These are phyloP conservation scores for Cytospora schulzeri DNA, from an alignment of 2,329 filamentous ascomycete genomes.

Conservation along the genomic window DNA sequence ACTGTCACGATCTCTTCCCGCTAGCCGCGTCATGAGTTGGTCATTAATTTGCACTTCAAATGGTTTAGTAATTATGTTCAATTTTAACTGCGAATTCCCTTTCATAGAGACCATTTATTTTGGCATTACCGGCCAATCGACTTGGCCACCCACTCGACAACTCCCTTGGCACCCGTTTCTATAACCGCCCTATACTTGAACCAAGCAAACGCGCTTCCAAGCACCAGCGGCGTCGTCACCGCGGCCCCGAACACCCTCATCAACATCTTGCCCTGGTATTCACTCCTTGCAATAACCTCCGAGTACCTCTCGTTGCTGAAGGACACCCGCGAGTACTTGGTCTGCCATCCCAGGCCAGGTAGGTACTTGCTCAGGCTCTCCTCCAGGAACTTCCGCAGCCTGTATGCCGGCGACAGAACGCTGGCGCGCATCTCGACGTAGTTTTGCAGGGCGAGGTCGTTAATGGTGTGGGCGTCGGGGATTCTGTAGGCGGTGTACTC, in stretches of 20 bases:
- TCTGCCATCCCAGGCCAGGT: constrained; percentile 82
- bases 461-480: constrained; percentile 84
- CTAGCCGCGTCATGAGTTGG: neutral
- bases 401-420: constrained; percentile 76
- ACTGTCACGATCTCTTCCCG: neutral
- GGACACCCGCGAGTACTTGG: constrained; percentile 88
- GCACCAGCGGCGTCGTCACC: constrained; percentile 32
- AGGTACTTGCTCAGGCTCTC: constrained; percentile 78
- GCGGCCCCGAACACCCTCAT: constrained; percentile 45
- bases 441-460: constrained; percentile 86
- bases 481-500: constrained; percentile 76
- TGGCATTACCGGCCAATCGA: constrained; percentile 6
- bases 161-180: constrained; percentile 9
- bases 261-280: constrained; percentile 67
- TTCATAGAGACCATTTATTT: too few species aligned
- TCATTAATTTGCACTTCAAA: neutral
- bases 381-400: constrained; percentile 81
- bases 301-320: constrained; percentile 93
- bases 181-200: constrained; percentile 16
- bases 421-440: constrained; percentile 92
- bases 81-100: neutral
- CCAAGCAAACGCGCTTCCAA: constrained; percentile 26
- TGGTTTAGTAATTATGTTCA: neutral
- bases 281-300: constrained; percentile 71
- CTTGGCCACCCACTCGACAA: constrained; percentile 10